These are phyloP conservation scores for Hyaloscypha hepaticicola DNA, from an alignment of 495 filamentous ascomycete genomes.

Conservation along the genomic window DNA sequence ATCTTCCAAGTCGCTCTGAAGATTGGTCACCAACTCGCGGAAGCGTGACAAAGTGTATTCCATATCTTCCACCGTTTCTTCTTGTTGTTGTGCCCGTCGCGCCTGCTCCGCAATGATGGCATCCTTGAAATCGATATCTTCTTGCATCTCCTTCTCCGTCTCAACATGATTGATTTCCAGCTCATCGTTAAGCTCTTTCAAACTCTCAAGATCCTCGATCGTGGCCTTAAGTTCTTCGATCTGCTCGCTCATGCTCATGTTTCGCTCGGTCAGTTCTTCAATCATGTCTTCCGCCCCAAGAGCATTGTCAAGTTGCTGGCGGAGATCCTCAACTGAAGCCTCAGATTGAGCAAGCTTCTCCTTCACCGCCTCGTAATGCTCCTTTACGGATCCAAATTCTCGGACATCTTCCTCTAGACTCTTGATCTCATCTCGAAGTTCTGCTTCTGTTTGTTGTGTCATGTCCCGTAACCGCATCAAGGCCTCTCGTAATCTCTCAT, in stretches of 20 bases:
- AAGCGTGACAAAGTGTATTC: slow-evolving; percentile 89
- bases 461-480: slow-evolving; percentile 81
- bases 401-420: slow-evolving; percentile 75
- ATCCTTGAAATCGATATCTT: slow-evolving; percentile 85
- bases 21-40: slow-evolving; percentile 78
- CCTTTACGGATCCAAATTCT: slow-evolving; percentile 68
- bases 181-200: slow-evolving; percentile 93
- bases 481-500: slow-evolving; percentile 85
- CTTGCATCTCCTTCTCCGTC: slow-evolving; percentile 89
- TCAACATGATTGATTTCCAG: slow-evolving; percentile 91
- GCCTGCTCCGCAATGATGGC: slow-evolving; percentile 72
- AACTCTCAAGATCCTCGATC: slow-evolving; percentile 79
- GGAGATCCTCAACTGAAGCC: slow-evolving; percentile 77
- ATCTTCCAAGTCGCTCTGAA: slow-evolving; percentile 87
- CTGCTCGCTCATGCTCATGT: slow-evolving; percentile 75
- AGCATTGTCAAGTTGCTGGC: slow-evolving; percentile 87
- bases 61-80: slow-evolving; percentile 76
- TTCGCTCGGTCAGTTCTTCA: slow-evolving; percentile 84
- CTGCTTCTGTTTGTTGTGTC: slow-evolving; percentile 80
- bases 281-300: slow-evolving; percentile 89
- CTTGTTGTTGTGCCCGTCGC: slow-evolving; percentile 62
- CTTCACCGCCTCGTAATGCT: slow-evolving; percentile 66
- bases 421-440: slow-evolving; percentile 73
- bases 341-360: slow-evolving; percentile 71
- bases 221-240: slow-evolving; percentile 76